These are phyloP conservation scores for Flaveria brownii DNA, from an alignment of 129 eudicot species.

Conservation along the genomic window DNA sequence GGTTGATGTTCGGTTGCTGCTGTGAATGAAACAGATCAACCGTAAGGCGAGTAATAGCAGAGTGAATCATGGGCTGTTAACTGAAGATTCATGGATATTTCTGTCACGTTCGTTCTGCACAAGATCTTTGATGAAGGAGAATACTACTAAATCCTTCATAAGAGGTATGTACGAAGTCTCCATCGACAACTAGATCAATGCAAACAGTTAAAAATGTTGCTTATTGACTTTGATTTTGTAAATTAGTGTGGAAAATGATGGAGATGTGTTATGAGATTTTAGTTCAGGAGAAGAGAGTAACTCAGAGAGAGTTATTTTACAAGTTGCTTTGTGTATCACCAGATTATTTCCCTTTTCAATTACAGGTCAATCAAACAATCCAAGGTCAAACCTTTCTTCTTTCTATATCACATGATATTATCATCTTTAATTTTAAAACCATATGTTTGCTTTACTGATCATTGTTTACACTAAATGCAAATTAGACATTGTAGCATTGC, in stretches of 20 bases:
- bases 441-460: slow-evolving; percentile 19
- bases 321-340: slow-evolving; percentile 86
- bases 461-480: slow-evolving; percentile 15
- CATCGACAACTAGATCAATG: neutral
- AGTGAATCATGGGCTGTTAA: slow-evolving; percentile 64
- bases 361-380: slow-evolving; percentile 83
- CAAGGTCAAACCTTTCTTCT: slow-evolving; percentile 58
- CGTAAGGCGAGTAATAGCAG: slow-evolving; percentile 70
- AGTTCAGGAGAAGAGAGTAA: slow-evolving; percentile 80
- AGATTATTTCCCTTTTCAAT: slow-evolving; percentile 74
- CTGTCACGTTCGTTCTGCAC: slow-evolving; percentile 68
- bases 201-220: neutral
- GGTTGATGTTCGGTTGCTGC: neutral
- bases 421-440: neutral
- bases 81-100: slow-evolving; percentile 70
- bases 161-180: slow-evolving; percentile 50
- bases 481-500: slow-evolving; percentile 90
- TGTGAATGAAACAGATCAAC: slow-evolving; percentile 51
- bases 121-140: slow-evolving; percentile 69
- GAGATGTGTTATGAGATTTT: slow-evolving; percentile 81
- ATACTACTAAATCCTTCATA: slow-evolving; percentile 72
- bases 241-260: slow-evolving; percentile 93
- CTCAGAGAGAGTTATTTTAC: slow-evolving; percentile 91
- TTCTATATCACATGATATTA: slow-evolving; percentile 1
- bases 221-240: neutral